phyloP scores from a whole-genome alignment of 2,329 filamentous ascomycete genomes.

The Xylaria sp. region DNA sequence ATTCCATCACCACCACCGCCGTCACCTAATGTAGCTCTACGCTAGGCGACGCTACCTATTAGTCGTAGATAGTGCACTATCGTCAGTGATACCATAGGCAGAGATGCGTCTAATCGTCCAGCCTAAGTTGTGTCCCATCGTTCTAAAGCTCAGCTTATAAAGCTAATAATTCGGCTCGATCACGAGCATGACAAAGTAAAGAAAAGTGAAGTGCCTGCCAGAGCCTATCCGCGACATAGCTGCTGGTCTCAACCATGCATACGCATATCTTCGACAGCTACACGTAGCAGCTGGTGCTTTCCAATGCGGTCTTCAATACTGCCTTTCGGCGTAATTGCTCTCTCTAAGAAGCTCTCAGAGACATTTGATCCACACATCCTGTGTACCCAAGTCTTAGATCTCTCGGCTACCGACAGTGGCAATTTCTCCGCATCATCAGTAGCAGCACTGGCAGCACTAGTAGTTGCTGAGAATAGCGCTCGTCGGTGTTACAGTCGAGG shows the following conservation, averaged over 20 bases:
- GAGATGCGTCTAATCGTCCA: background rate
- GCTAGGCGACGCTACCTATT: background rate
- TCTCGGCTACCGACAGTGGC: slow-evolving; percentile 33
- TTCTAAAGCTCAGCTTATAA: background rate
- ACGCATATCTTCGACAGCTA: background rate
- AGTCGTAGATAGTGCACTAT: background rate
- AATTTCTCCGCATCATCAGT: slow-evolving; percentile 26
- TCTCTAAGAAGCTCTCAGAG: slow-evolving; percentile 19
- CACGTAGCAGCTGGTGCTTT: slow-evolving; percentile 13
- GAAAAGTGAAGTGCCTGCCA: background rate
- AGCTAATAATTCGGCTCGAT: background rate
- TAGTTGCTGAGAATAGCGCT: slow-evolving; percentile 19
- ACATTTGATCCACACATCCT: slow-evolving; percentile 27
- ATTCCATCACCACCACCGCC: slow-evolving; percentile 31
- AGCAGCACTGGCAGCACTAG: slow-evolving; percentile 6
- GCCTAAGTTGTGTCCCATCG: background rate
- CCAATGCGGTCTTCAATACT: slow-evolving; percentile 14
- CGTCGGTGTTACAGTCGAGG: slow-evolving; percentile 10
- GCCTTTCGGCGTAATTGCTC: slow-evolving; percentile 15
- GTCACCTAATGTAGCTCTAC: slow-evolving; percentile 6
- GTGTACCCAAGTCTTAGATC: slow-evolving; percentile 30
- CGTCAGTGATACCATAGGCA: background rate
- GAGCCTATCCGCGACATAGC: slow-evolving; percentile 6
- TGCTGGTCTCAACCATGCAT: slow-evolving; percentile 10
- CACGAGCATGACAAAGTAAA: background rate